Base-by-base conservation (phyloP, 768 basidiomycete genomes). In the Gautieria morchelliformis region DNA sequence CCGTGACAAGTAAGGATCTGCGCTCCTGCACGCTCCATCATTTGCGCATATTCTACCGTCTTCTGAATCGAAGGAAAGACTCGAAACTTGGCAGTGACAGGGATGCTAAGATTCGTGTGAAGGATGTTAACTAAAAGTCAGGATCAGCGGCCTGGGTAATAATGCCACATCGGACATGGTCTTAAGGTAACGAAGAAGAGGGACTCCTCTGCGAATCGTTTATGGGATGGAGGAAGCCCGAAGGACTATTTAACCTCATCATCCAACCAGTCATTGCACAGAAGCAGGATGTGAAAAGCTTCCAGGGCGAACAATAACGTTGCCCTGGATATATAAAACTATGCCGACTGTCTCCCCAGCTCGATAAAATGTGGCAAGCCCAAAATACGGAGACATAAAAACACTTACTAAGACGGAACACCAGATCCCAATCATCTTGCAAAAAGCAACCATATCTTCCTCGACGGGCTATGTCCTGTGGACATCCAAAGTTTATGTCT, bases 1-100 rank as follows among this genome's bases (percentile, higher is more conserved):
- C 96, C 96, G 62, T 99, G 96, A 62, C 92, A 92, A 0, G 93
- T 91, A 11, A 98, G 73, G 45, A 97, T 91, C 66, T 98, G 94
- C 0, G 95, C 96, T 0, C 96, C 96, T 0, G 96, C 93, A 0
- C 82, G 74, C 71, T 96, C 93, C 41, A 99, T 82, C 93, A 98
- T 96, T 66, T 87, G 81, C 1, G 96, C 96, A 62, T 99, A 99
- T 60, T 84, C 86, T 1, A 98, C 84, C 0, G 95, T 97, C 71
- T 87, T 87, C 64, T 89, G 87, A 27, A 90, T 68, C 0, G 84
- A 83, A 1, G 87, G 81, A 68, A 94, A 97, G 2, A 95, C 84
- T 8, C 96, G 83, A 70, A 97, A 96, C 67, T 99, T 98, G 46
- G 93, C 96, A 0, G 93, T 96, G 2, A 98, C 93, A 2, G 96